Base-by-base conservation (phyloP, 176 grass and related monocot genomes). In the Paspalum notatum region DNA sequence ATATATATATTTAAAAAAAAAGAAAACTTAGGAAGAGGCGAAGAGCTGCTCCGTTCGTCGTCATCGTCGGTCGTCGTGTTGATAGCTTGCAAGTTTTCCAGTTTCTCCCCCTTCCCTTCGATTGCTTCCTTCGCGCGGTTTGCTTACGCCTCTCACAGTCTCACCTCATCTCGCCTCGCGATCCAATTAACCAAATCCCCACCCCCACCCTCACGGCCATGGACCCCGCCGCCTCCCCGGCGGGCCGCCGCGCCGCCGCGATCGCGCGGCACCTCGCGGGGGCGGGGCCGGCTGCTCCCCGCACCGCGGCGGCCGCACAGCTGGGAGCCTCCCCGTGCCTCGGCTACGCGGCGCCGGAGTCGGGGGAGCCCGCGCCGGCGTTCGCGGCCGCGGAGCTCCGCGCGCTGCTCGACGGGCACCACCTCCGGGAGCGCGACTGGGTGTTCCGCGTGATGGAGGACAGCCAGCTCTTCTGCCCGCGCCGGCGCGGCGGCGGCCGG, bases 391-490 rank as follows among this genome's bases (percentile, higher is more conserved):
- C 7, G 41, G 72, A 90, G n/a, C 85, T 97, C 47, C 85, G 90
- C 8, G 13, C 1, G 39, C 39, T 97, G 3, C 80, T 94, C 0
- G 95, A 97, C 47, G 90, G 87, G 37, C 89, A 97, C 85, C n/a
- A 94, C 77, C 16, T 97, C 22, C 8, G 43, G 24, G 47, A 55
- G 2, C 87, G 95, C n/a, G 90, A 94, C 62, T 92, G 90, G 87
- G 38, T 83, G 50, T 98, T 91, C 85, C 49, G 80, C 63, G 42
- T 67, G 12, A 98, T 94, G 83, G 90, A 91, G 76, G 90, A 91
- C 73, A 98, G 92, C 78, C 83, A 27, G 4, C 83, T 98, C 7
- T 97, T 94, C 87, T 76, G 85, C 83, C 78, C 48, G 32, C 32
- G 32, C 25, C 86, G 68, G 37, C 24, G 32, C 54, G 32, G 76